Evolutionary conservation across 768 basidiomycete species (phyloP).

Genomic region (Porpolomopsis calyptriformis): DNA sequence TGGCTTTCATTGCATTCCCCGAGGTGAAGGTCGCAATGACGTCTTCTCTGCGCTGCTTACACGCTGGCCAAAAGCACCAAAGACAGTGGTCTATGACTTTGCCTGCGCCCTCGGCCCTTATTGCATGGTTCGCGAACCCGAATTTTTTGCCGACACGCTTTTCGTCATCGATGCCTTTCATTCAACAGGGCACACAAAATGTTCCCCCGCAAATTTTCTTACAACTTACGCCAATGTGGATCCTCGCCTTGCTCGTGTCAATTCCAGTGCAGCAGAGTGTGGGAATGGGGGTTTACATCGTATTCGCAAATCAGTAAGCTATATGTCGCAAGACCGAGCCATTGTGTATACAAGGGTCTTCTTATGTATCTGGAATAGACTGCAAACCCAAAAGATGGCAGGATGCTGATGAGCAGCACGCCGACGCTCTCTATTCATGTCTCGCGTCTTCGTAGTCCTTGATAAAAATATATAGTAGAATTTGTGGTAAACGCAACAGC

Average conservation of each 20-base stretch:
- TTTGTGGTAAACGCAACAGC: too few relatives aligned
- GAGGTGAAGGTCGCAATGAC: conserved; percentile 27
- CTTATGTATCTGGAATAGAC: too few relatives aligned
- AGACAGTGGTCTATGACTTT: too few relatives aligned
- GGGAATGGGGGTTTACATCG: conserved; percentile 19
- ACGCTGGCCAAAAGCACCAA: conserved; percentile 19
- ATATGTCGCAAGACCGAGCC: too few relatives aligned
- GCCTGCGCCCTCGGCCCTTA: conserved; percentile 24
- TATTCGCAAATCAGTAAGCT: conserved; percentile 23
- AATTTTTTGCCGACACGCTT: conserved; percentile 20
- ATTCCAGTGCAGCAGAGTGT: conserved; percentile 25
- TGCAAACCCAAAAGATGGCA: too few relatives aligned
- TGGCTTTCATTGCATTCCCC: conserved; percentile 27
- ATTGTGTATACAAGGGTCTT: too few relatives aligned
- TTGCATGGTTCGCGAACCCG: conserved; percentile 19
- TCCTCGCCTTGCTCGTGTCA: conserved; percentile 16
- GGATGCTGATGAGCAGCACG: too few relatives aligned
- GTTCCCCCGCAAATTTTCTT: conserved; percentile 17
- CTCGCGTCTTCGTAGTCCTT: too few relatives aligned
- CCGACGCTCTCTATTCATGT: too few relatives aligned
- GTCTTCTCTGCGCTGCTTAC: conserved; percentile 30
- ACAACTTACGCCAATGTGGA: conserved; percentile 18
- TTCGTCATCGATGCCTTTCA: conserved; percentile 24
- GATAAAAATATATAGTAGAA: too few relatives aligned
- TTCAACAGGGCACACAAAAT: conserved; percentile 20